Conservation (phyloP, 1,284 basidiomycete genomes). For the Melanopsichium pennsylvanicum region DNA sequence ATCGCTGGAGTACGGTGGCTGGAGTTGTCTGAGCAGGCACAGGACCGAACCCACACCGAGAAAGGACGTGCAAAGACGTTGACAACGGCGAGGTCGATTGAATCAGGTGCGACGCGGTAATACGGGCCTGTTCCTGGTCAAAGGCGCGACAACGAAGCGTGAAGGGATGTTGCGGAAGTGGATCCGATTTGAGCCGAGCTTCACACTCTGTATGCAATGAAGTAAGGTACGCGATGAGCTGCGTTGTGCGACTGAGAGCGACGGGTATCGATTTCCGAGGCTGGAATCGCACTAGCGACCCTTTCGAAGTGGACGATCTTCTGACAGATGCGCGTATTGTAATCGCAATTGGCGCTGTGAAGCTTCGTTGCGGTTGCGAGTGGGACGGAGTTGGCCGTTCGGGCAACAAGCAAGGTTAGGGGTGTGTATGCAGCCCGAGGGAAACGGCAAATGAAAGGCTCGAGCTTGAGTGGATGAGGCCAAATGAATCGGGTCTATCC, state of each 20-base stretch:
- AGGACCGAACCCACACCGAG: conserved; percentile 20
- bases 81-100: conserved; percentile 4
- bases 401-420: conserved; percentile 42
- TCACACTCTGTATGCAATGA: too few species aligned
- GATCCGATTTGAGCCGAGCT: conserved; percentile 15
- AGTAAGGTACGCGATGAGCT: too few species aligned
- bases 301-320: too few species aligned
- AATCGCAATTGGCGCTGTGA: conserved; percentile 28
- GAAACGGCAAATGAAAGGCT: conserved; percentile 18
- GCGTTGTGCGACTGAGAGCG: not conserved
- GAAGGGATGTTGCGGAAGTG: not conserved
- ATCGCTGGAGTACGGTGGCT: not conserved
- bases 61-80: not conserved
- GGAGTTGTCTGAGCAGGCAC: not conserved
- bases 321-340: too few species aligned
- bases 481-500: conserved; percentile 23
- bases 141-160: too few species aligned
- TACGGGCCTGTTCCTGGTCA: conserved; percentile 15
- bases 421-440: conserved; percentile 31
- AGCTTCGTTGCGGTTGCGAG: conserved; percentile 16
- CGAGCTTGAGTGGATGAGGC: conserved; percentile 2
- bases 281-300: too few species aligned
- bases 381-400: conserved; percentile 31
- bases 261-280: conserved; percentile 30
- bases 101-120: conserved; percentile 16